Conservation (phyloP, 2,329 filamentous ascomycete species). For the Alternaria ventricosa region DNA sequence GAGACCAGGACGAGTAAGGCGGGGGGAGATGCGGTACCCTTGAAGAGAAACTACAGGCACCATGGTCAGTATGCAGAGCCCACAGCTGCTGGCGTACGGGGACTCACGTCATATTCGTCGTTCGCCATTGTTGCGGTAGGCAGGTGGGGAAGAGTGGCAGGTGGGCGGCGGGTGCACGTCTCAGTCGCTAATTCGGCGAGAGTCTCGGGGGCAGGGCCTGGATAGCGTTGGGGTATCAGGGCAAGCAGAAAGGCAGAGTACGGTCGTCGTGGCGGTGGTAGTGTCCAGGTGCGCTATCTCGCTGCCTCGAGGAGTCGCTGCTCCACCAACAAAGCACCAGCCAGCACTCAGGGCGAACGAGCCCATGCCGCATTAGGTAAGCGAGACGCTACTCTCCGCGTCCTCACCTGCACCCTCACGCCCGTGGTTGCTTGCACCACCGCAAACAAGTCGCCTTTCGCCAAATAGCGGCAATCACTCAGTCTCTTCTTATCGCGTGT, state of each 20-base stretch:
- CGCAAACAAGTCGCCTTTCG: background rate
- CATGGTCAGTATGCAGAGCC: constrained; percentile 30
- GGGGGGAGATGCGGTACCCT: constrained; percentile 67
- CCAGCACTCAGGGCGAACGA: constrained; percentile 10
- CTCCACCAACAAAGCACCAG: constrained; percentile 14
- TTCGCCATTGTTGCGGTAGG: constrained; percentile 77
- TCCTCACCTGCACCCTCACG: background rate
- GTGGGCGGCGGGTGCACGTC: constrained; percentile 4
- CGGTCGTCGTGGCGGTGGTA: constrained; percentile 4
- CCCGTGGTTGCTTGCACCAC: background rate
- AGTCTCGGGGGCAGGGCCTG: background rate
- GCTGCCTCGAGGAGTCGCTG: constrained; percentile 18
- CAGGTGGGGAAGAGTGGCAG: constrained; percentile 33
- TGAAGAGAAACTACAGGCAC: constrained; percentile 87
- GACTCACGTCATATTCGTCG: constrained; percentile 98
- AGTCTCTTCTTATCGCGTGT: background rate
- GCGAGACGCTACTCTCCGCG: constrained; percentile 10
- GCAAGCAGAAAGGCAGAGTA: background rate
- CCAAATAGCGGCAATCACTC: background rate
- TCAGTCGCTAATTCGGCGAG: background rate
- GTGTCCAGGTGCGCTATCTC: constrained; percentile 17
- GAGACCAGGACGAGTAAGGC: constrained; percentile 20
- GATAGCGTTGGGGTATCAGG: background rate
- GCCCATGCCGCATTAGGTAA: constrained; percentile 12
- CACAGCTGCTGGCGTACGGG: constrained; percentile 27